Evolutionary conservation across 306 rosid species (phyloP), one percentile per base, ranked within the genome.

Genomic region (Quercus berberidifolia): DNA sequence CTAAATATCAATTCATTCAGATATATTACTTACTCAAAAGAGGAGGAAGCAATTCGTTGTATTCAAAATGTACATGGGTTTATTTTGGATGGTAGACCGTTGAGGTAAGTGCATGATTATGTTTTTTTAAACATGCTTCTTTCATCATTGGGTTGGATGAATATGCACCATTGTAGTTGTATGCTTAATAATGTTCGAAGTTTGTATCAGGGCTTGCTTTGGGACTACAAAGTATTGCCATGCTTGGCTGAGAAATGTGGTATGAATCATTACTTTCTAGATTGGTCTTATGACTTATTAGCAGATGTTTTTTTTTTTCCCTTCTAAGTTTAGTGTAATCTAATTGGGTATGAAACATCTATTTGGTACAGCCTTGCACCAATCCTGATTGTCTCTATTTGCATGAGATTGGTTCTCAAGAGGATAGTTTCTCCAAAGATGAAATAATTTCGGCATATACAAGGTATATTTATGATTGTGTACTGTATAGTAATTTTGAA

Each of bases 201-300:
- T 69, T 9, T 72, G 41, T 82, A 81, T 74, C 85, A 96, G 99
- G 96, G 98, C 99, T 79, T 96, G 98, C 83, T 96, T 96, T 81
- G 99, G 99, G 79, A 96, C 99, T 73, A 96, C 99, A 54, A 96
- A 96, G 81, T 96, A 96, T 82, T 96, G 99, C 82, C 99, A 96
- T 87, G 99, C 99, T 43, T 96, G 99, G 99, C 91, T 96, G 35
- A 91, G 99, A 75, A 96, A 86, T 79, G 87, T 86, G 98, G 99
- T 96, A 91, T 81, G 94, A 3, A 69, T 77, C 71, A n/a, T 74
- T 84, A 12, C 33, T 72, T 3, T 18, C 21, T 74, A 43, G 55
- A 20, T 63, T 30, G 5, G 25, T 72, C 62, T 76, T 78, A 63
- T 62, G 17, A 12, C 20, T 54, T 82, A 31, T 84, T 49, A 21